Evolutionary conservation across 305 asterid genomes (phyloP), one percentile per base, ranked within the genome.

Genomic region (Stenogyne calaminthoides): DNA sequence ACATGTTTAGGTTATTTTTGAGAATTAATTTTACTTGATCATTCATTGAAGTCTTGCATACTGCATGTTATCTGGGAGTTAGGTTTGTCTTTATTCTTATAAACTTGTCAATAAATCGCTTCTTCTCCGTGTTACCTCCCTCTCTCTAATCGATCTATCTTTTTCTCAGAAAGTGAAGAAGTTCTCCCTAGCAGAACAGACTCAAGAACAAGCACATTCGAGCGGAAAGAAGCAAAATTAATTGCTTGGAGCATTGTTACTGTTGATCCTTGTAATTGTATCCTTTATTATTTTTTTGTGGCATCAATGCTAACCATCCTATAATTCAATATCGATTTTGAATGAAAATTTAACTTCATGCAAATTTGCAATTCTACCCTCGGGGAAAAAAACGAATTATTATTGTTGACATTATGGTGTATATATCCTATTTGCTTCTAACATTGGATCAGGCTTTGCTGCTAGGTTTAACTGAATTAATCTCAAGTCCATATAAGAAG

Each of bases 161-260:
- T 64, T 64, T 68, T 70, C 63, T 19, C 84, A 88, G 94, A 88
- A 84, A 83, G 88, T 88, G 80, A 88, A 84, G 87, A 84, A 81
- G 77, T 88, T 88, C 82, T 86, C 86, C 65, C 82, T 88, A 66
- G 84, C 83, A 70, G 89, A 81, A 64, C 75, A 67, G 29, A 71
- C 57, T 55, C 62, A 40, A 19, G 77, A 84, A 55, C 73, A 76
- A 67, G 54, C 81, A 54, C 83, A 77, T 69, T 66, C 75, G 36
- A 70, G 76, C 40, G 74, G 25, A 22, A 82, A 72, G 81, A 80
- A 79, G 65, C 72, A 71, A 69, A 69, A 37, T 55, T 78, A 74
- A 79, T 57, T 18, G 11, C 0, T 19, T 56, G 69, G 58, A 44
- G 2, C 61, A 66, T 76, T 72, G 67, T 62, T 63, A 67, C 34